Conservation (phyloP, 1,139 yeast genomes). For the Kazachstania sp. region DNA sequence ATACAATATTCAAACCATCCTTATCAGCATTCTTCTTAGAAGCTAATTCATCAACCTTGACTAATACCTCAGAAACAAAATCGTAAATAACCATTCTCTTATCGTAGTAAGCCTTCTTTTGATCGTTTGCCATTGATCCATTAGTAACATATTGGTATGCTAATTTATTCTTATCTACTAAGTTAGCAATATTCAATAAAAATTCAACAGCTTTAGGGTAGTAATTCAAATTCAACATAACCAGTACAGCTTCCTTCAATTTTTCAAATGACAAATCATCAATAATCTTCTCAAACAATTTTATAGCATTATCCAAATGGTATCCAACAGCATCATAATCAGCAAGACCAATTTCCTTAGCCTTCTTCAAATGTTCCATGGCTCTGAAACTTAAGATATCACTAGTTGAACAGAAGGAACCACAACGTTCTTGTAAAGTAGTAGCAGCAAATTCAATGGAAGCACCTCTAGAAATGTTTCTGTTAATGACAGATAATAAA, state of each 20-base stretch:
- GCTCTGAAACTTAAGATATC: conserved; percentile 94
- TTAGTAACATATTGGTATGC: conserved; percentile 48
- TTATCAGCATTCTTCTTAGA: conserved; percentile 22
- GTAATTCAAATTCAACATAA: conserved; percentile 68
- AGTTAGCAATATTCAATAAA: conserved; percentile 66
- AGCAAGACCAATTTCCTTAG: conserved; percentile 61
- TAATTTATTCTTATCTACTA: conserved; percentile 51
- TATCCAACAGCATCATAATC: conserved; percentile 65
- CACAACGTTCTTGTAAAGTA: conserved; percentile 85
- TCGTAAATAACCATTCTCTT: conserved; percentile 56
- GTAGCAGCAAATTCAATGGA: conserved; percentile 86
- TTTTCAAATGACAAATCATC: conserved; percentile 72
- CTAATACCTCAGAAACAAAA: conserved; percentile 63
- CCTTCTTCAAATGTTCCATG: conserved; percentile 80
- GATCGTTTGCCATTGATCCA: conserved; percentile 42
- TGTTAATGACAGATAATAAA: conserved; percentile 79
- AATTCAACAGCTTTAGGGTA: conserved; percentile 84
- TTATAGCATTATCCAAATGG: conserved; percentile 67
- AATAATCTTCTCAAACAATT: conserved; percentile 70
- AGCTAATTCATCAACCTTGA: conserved; percentile 62
- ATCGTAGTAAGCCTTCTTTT: conserved; percentile 37
- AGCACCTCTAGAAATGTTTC: conserved; percentile 84
- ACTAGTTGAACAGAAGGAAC: conserved; percentile 87
- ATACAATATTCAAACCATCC: conserved; percentile 26
- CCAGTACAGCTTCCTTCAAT: conserved; percentile 69